A percentile compares a stretch with the other conserved stretches of the same genome.
Evolutionary conservation across 2,329 filamentous ascomycete species (phyloP).

Genomic region (Trichoderma cornu-damae): DNA sequence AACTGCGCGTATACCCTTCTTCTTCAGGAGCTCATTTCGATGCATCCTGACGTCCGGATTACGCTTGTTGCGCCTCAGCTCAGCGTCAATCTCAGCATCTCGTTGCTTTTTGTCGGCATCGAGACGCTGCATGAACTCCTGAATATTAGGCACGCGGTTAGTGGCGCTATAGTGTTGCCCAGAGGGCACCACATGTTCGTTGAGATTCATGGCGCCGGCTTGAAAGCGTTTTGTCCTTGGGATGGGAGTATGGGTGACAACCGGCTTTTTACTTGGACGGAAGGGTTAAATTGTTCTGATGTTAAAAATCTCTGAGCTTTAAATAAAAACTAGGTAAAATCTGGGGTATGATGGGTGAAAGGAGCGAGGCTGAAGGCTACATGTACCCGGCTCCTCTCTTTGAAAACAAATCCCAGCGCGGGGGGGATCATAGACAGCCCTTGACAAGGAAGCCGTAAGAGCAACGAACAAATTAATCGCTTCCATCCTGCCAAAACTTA

Average conservation of each 20-base stretch:
- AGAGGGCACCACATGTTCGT: conserved; percentile 40
- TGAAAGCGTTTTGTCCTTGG: not conserved
- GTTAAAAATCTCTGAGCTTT: not conserved
- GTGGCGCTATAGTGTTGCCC: conserved; percentile 72
- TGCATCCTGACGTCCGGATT: conserved; percentile 41
- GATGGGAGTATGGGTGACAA: not conserved
- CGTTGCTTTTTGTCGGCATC: conserved; percentile 74
- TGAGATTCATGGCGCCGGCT: conserved; percentile 32
- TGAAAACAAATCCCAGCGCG: not conserved
- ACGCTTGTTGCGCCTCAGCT: conserved; percentile 37
- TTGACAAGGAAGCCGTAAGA: not conserved
- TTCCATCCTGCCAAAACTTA: not conserved
- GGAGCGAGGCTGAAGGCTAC: not conserved
- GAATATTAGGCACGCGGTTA: conserved; percentile 84
- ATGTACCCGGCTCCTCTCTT: not conserved
- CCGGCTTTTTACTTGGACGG: not conserved
- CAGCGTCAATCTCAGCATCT: conserved; percentile 64
- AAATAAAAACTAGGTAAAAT: conserved; percentile 15
- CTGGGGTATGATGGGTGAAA: not conserved
- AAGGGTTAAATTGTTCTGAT: not conserved
- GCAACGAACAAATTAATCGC: not conserved
- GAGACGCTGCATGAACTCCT: conserved; percentile 72
- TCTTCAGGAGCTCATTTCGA: conserved; percentile 35
- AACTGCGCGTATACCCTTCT: conserved; percentile 60
- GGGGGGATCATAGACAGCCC: not conserved